Conservation (phyloP, 805 yeast genomes). For the Saccharomycopsis fodiens region DNA sequence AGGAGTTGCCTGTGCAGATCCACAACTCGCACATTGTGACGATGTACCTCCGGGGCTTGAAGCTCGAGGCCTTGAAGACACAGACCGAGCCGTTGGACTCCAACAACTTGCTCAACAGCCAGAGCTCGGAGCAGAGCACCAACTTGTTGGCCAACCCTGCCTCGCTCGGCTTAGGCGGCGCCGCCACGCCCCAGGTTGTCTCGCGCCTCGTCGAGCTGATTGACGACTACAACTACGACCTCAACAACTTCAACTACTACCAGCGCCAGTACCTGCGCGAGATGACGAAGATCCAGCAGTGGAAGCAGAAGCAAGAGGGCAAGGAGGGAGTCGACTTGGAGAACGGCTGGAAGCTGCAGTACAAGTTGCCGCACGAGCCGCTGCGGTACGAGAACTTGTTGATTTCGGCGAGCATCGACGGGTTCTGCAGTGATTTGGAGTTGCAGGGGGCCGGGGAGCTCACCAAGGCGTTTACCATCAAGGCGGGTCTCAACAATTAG, state of each 20-base stretch:
- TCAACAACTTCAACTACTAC: constrained; percentile 72
- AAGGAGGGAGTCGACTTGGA: constrained; percentile 40
- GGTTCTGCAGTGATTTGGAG: constrained; percentile 64
- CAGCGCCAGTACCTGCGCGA: constrained; percentile 73
- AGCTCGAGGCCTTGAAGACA: constrained; percentile 12
- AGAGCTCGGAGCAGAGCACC: neutral
- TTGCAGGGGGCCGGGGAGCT: constrained; percentile 61
- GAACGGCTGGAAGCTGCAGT: constrained; percentile 58
- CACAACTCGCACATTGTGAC: constrained; percentile 63
- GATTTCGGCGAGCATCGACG: constrained; percentile 58
- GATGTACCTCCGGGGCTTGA: constrained; percentile 36
- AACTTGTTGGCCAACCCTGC: constrained; percentile 25
- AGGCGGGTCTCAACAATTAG: constrained; percentile 39
- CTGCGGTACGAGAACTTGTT: constrained; percentile 67
- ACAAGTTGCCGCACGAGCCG: constrained; percentile 67
- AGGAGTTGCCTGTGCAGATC: constrained; percentile 60
- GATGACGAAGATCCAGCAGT: constrained; percentile 57
- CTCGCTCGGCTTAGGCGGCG: constrained; percentile 34
- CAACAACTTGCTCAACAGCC: constrained; percentile 19
- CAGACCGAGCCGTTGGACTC: constrained; percentile 11
- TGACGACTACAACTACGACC: constrained; percentile 71
- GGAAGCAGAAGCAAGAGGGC: constrained; percentile 71
- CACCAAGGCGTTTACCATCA: constrained; percentile 53
- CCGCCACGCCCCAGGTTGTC: constrained; percentile 37
- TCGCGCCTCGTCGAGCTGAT: constrained; percentile 62